These are phyloP conservation scores for Chondrus crispus DNA, from an alignment of 23 red algal species.

Conservation along the genomic window DNA sequence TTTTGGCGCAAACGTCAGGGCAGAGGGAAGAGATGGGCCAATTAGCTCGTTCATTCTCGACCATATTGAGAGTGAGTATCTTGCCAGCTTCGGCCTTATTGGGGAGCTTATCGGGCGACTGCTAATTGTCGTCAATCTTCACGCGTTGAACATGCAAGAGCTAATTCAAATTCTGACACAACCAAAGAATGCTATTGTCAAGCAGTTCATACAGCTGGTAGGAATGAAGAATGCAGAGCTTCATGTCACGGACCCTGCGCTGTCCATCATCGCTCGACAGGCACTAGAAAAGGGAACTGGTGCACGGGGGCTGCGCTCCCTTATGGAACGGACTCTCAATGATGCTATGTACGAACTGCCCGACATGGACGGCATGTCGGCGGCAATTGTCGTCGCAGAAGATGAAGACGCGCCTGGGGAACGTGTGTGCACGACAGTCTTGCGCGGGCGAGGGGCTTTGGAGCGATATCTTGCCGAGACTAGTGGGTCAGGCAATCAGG, in stretches of 20 bases:
- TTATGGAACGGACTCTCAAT: constrained; percentile 86
- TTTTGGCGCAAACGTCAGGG: constrained; percentile 79
- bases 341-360: constrained; percentile 81
- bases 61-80: constrained; percentile 78
- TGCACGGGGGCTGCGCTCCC: constrained; percentile 79
- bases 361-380: constrained; percentile 19
- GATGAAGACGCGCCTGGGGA: background rate
- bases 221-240: constrained; percentile 82
- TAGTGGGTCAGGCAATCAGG: background rate
- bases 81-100: constrained; percentile 84
- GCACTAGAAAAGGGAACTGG: constrained; percentile 88
- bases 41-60: constrained; percentile 56
- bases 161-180: constrained; percentile 86
- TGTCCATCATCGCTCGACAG: constrained; percentile 70
- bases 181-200: constrained; percentile 93
- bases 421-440: constrained; percentile 29
- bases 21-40: constrained; percentile 42
- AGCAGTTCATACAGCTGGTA: constrained; percentile 83
- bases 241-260: constrained; percentile 77
- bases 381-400: constrained; percentile 51
- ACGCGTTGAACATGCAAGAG: constrained; percentile 76
- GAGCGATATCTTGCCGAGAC: constrained; percentile 46
- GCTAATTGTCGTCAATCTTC: constrained; percentile 77
- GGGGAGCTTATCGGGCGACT: constrained; percentile 92
- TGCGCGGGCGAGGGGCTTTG: constrained; percentile 46